Percentiles rank a stretch among this genome's conserved stretches.
Evolutionary conservation across 306 rosid species (phyloP).

Genomic region (Urtica urens): DNA sequence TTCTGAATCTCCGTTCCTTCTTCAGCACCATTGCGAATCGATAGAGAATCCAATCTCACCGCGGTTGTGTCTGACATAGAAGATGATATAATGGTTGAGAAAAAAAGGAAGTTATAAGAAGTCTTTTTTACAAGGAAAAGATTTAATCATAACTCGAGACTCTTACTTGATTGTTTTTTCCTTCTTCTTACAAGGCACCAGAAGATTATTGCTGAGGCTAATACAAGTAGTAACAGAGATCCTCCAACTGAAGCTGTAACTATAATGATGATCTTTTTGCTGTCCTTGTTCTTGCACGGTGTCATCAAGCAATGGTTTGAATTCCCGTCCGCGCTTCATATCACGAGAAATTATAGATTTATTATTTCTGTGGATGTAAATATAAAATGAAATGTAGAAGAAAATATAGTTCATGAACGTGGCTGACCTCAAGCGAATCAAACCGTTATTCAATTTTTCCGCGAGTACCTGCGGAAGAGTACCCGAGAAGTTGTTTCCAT

Average conservation of each 20-base stretch:
- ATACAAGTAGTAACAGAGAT: constrained; percentile 19
- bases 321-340: constrained; percentile 27
- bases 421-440: constrained; percentile 34
- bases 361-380: neutral
- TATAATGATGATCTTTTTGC: constrained; percentile 17
- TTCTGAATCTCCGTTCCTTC: constrained; percentile 5
- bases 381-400: neutral
- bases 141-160: neutral
- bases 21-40: neutral
- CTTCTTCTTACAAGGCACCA: constrained; percentile 6
- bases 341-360: neutral
- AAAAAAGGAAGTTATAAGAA: no score
- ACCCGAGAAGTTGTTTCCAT: constrained; percentile 30
- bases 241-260: constrained; percentile 35
- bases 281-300: constrained; percentile 13
- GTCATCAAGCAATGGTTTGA: constrained; percentile 20
- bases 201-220: constrained; percentile 10
- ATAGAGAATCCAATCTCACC: neutral
- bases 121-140: no score
- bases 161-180: constrained; percentile 4
- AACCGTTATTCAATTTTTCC: constrained; percentile 21
- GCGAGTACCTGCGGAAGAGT: constrained; percentile 20
- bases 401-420: neutral
- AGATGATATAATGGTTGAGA: neutral
- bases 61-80: neutral